Percentiles rank a stretch among this genome's conserved stretches.
Conservation (phyloP, 768 basidiomycete species). For the Chalciporus pseudorubinellus region DNA sequence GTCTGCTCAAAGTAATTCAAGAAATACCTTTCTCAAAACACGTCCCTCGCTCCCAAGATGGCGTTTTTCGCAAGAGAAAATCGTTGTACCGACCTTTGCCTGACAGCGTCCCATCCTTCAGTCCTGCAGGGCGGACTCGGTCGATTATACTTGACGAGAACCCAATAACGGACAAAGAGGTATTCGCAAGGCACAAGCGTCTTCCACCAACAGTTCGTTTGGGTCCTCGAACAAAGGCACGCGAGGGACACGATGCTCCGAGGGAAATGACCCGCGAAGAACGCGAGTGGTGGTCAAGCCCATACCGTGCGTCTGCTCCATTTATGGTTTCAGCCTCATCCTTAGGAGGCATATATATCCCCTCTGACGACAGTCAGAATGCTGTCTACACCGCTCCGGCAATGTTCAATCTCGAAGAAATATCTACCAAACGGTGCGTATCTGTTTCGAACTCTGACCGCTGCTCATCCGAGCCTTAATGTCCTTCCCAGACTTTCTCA, state of each 20-base stretch:
- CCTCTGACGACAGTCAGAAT: constrained; percentile 55
- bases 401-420: constrained; percentile 48
- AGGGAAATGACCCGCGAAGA: constrained; percentile 64
- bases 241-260: constrained; percentile 35
- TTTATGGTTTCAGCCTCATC: neutral
- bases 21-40: constrained; percentile 24
- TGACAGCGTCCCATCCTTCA: constrained; percentile 41
- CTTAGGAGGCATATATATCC: neutral
- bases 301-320: constrained; percentile 55
- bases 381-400: constrained; percentile 62
- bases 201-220: constrained; percentile 48
- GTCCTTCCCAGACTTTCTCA: constrained; percentile 53
- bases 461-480: constrained; percentile 2
- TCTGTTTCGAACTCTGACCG: neutral
- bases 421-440: constrained; percentile 56
- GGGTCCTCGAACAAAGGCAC: constrained; percentile 23
- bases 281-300: constrained; percentile 67
- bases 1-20: constrained; percentile 48
- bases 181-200: constrained; percentile 56
- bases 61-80: constrained; percentile 26
- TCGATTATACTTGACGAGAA: constrained; percentile 67
- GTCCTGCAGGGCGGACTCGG: constrained; percentile 40
- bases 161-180: constrained; percentile 49
- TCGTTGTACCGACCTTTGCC: constrained; percentile 34
- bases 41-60: constrained; percentile 11